Conservation (phyloP, 2,329 filamentous ascomycete species). For the Colletotrichum sp. region DNA sequence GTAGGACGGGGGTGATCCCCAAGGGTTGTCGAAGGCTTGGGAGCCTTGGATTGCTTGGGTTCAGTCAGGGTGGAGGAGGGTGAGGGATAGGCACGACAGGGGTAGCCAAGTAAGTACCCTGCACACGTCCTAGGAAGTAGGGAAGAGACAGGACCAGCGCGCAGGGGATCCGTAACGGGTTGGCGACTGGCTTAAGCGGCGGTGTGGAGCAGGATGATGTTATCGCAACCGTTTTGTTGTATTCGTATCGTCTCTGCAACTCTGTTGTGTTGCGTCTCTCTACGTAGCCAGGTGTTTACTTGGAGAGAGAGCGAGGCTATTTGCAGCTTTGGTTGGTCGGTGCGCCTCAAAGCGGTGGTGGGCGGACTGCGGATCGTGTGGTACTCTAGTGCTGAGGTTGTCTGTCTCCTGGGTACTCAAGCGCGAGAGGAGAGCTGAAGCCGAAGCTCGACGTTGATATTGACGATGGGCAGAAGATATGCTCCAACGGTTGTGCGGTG, state of each 20-base stretch:
- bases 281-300: neutral
- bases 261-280: neutral
- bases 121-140: neutral
- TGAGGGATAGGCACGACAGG: slow-evolving; percentile 4
- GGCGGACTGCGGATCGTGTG: neutral
- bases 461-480: neutral
- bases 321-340: neutral
- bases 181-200: slow-evolving; percentile 5
- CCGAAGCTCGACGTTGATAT: neutral
- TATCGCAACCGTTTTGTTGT: slow-evolving; percentile 13
- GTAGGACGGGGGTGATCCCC: neutral
- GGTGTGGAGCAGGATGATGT: slow-evolving; percentile 19
- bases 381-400: neutral
- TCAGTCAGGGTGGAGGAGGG: slow-evolving; percentile 1
- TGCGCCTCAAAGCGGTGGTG: neutral
- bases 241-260: neutral
- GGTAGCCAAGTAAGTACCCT: neutral
- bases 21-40: slow-evolving; percentile 2
- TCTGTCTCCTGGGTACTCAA: neutral
- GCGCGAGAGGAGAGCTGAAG: neutral
- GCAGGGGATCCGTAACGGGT: neutral
- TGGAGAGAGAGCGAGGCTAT: neutral
- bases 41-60: neutral
- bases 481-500: neutral
- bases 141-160: neutral